Evolutionary conservation across 495 filamentous ascomycete species (phyloP).

Genomic region (Aspergillus campestris): DNA sequence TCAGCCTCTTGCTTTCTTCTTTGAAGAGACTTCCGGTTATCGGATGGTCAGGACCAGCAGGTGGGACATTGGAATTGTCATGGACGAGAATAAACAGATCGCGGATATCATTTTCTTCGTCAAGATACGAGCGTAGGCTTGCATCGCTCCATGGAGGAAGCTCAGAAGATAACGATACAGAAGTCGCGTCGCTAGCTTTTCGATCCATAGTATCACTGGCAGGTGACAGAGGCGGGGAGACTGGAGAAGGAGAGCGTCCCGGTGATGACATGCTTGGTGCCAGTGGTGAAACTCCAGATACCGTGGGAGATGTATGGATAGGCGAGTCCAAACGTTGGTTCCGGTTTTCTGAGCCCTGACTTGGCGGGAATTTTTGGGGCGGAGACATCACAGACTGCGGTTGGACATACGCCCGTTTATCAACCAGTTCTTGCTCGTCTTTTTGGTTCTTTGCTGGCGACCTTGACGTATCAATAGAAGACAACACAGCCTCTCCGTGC

Average conservation of each 20-base stretch:
- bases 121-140: constrained; percentile 78
- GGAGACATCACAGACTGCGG: constrained; percentile 24
- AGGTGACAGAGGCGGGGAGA: constrained; percentile 58
- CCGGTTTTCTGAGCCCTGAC: constrained; percentile 35
- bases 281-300: constrained; percentile 20
- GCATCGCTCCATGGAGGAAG: constrained; percentile 72
- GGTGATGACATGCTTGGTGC: constrained; percentile 58
- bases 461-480: constrained; percentile 4
- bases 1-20: constrained; percentile 72
- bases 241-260: constrained; percentile 47
- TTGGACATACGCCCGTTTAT: constrained; percentile 3
- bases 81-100: constrained; percentile 88
- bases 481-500: constrained; percentile 2
- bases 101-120: constrained; percentile 82
- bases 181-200: constrained; percentile 22
- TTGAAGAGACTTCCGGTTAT: constrained; percentile 72
- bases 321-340: constrained; percentile 59
- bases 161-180: constrained; percentile 34
- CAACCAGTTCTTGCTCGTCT: constrained; percentile 6
- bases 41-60: constrained; percentile 73
- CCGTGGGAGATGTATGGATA: constrained; percentile 54
- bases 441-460: constrained; percentile 18
- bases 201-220: constrained; percentile 43
- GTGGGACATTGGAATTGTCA: constrained; percentile 72
- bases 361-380: constrained; percentile 25